phyloP scores from a whole-genome alignment of 768 basidiomycete genomes.

The Coprinopsis cinerea region DNA sequence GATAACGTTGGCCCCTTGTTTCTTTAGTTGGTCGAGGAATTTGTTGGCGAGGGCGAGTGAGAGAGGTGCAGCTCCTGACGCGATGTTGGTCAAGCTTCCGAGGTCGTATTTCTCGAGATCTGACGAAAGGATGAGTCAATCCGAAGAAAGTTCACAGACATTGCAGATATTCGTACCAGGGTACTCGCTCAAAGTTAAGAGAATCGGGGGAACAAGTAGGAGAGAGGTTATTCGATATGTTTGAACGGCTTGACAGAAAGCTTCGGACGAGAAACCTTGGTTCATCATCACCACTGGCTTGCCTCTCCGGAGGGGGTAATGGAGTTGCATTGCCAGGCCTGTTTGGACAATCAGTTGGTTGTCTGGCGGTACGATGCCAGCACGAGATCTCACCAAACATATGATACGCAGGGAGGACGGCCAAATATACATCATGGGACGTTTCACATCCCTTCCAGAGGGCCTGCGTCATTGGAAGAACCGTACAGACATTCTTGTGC shows the following conservation, averaged over 20 bases:
- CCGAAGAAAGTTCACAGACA: background rate
- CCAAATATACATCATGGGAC: slow-evolving; percentile 40
- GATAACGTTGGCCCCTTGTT: slow-evolving; percentile 10
- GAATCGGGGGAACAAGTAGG: slow-evolving; percentile 58
- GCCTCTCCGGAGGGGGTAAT: slow-evolving; percentile 35
- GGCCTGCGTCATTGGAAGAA: slow-evolving; percentile 34
- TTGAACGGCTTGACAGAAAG: slow-evolving; percentile 47
- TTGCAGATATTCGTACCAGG: slow-evolving; percentile 34
- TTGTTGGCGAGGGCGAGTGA: slow-evolving; percentile 41
- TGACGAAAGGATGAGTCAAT: slow-evolving; percentile 12
- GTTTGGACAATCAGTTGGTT: background rate
- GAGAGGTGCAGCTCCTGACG: slow-evolving; percentile 64
- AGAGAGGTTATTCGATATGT: slow-evolving; percentile 42
- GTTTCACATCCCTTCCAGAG: slow-evolving; percentile 27
- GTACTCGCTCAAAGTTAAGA: slow-evolving; percentile 48
- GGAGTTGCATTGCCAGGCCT: slow-evolving; percentile 38
- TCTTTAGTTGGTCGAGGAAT: slow-evolving; percentile 20
- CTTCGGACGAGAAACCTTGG: slow-evolving; percentile 45
- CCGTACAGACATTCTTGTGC: slow-evolving; percentile 39
- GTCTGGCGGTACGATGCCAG: background rate
- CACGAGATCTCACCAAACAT: slow-evolving; percentile 18
- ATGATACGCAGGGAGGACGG: slow-evolving; percentile 38
- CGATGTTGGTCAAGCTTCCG: slow-evolving; percentile 38
- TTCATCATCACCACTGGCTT: slow-evolving; percentile 39
- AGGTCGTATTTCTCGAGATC: slow-evolving; percentile 49